Base-by-base conservation (phyloP, 2,329 filamentous ascomycete species). In the Xylariaceae sp. region DNA sequence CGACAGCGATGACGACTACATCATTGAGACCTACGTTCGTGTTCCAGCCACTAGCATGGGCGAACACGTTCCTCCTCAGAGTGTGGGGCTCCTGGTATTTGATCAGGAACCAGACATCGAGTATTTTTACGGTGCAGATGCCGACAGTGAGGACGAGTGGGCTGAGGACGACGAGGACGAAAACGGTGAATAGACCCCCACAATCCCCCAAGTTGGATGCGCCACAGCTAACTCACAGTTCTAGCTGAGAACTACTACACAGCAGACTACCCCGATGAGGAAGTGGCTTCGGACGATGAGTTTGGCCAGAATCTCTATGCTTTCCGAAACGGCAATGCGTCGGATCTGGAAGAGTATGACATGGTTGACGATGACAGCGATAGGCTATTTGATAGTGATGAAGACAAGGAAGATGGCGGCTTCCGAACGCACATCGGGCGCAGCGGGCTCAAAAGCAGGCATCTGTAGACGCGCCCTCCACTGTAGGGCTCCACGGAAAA, bases 211-310 rank as follows among this genome's bases (percentile, higher is more conserved):
- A 28, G 22, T 39, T 16, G 36, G 13, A 12, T 31, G 40, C 19
- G 33, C 17, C 14, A 44, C 36, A 42, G 18, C 31, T 28, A 53
- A 47, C 51, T 54, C 45, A 56, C 49, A 39, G 19, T 14, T 38
- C 11, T 33, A 85, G 86, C 88, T 34, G 88, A 92, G 66, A 87
- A 90, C 62, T 85, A 90, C 69, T 90, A 91, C 64, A 83, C 84
- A 3, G 86, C 87, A 48, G 88, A 92, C 66, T 92, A 92, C 60
- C 88, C 88, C 0, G 88, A 92, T 56, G 88, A 92, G 48, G 88
- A 92, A 66, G 78, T 90, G 13, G 85, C 83, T 42, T 86, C 83
- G 14, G 87, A 90, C 60, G 84, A 88, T 58, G 84, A 87, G 66
- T 81, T 77, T 55, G 80, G 75, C 41, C 73, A 75, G 10, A 77